These are phyloP conservation scores for Pleurotus tuber-regium DNA, from an alignment of 768 basidiomycete genomes.

Conservation along the genomic window DNA sequence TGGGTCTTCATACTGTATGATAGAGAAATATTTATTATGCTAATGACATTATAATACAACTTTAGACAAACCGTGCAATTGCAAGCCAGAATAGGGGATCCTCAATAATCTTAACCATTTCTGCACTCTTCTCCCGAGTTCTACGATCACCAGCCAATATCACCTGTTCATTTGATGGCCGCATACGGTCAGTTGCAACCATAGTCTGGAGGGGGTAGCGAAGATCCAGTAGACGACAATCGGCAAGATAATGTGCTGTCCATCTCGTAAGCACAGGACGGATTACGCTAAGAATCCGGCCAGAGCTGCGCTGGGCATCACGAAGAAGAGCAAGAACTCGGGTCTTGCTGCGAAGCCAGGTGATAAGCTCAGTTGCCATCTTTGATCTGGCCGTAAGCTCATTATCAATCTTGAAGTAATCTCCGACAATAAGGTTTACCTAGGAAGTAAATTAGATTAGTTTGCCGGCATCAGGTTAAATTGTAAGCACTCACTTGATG, in stretches of 20 bases:
- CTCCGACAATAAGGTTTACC: conserved; percentile 36
- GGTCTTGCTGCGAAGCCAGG: conserved; percentile 34
- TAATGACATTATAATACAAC: conserved; percentile 2
- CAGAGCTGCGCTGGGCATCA: conserved; percentile 18
- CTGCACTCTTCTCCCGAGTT: conserved; percentile 16
- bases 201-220: conserved; percentile 8
- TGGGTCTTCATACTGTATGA: conserved; percentile 15
- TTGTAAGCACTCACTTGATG: too few relatives aligned
- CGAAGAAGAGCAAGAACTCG: conserved; percentile 24
- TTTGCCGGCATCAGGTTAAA: too few relatives aligned
- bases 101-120: conserved; percentile 24
- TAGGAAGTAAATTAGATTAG: too few relatives aligned
- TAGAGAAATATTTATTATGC: neutral
- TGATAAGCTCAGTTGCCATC: conserved; percentile 32
- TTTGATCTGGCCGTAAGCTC: conserved; percentile 18
- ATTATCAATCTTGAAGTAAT: conserved; percentile 29
- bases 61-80: conserved; percentile 20
- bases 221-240: conserved; percentile 22
- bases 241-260: conserved; percentile 28
- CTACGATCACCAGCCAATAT: conserved; percentile 23
- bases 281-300: conserved; percentile 17
- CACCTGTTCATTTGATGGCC: conserved; percentile 10
- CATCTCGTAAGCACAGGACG: conserved; percentile 24
- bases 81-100: conserved; percentile 27
- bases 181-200: conserved; percentile 10